A percentile compares a stretch with the other conserved stretches of the same genome.
Evolutionary conservation across 345 rosid genomes (phyloP).

Genomic region (Garcia nutans): DNA sequence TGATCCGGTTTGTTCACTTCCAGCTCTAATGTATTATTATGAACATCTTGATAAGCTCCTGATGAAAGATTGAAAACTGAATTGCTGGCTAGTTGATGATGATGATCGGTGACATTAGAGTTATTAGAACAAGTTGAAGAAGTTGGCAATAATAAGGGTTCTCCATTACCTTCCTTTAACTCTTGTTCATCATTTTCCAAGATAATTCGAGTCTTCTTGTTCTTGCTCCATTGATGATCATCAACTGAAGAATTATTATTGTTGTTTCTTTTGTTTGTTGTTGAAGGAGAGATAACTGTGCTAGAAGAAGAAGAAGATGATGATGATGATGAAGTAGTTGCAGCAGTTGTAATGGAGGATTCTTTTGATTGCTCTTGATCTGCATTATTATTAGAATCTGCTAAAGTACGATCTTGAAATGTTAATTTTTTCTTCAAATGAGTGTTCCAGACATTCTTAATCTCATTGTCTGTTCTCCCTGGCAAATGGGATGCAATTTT

Average conservation of each 20-base stretch:
- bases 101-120: conserved; percentile 27
- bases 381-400: neutral
- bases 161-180: neutral
- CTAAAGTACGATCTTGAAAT: neutral
- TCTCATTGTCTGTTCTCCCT: conserved; percentile 92
- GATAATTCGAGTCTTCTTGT: conserved; percentile 17
- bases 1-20: conserved; percentile 66
- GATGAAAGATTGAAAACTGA: conserved; percentile 6
- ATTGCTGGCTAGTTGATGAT: conserved; percentile 21
- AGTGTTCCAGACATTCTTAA: conserved; percentile 90
- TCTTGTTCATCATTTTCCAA: neutral
- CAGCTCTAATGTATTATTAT: conserved; percentile 21
- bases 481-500: conserved; percentile 76
- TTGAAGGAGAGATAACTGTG: conserved; percentile 15
- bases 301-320: conserved; percentile 39
- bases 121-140: conserved; percentile 40
- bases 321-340: conserved; percentile 16
- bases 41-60: neutral
- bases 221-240: conserved; percentile 24
- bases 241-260: neutral
- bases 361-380: conserved; percentile 30
- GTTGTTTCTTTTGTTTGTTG: neutral
- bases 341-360: conserved; percentile 12
- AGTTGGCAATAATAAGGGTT: conserved; percentile 18
- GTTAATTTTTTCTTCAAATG: conserved; percentile 61